Evolutionary conservation across 2,329 filamentous ascomycete genomes (phyloP).

Genomic region (Fusarium verticillioides): DNA sequence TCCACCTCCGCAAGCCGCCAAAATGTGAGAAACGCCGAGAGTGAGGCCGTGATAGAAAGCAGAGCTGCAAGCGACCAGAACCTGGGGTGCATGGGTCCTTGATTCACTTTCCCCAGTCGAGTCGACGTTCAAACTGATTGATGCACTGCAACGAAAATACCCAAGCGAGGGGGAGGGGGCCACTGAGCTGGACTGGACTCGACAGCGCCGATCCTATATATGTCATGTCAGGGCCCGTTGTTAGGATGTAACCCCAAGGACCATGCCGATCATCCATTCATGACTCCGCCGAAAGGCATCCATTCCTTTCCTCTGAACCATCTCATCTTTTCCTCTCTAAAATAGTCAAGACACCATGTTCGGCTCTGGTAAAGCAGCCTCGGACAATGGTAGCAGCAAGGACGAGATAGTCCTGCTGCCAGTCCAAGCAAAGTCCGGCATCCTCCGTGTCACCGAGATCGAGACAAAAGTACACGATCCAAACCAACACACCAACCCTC

Average conservation of each 20-base stretch:
- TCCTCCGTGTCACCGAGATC: slow-evolving; percentile 32
- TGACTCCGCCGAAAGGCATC: slow-evolving; percentile 32
- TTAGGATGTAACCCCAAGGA: slow-evolving; percentile 17
- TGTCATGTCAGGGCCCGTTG: not conserved
- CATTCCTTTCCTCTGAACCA: slow-evolving; percentile 19
- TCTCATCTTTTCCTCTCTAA: not conserved
- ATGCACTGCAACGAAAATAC: not conserved
- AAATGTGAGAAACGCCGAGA: slow-evolving; percentile 25
- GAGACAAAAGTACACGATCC: slow-evolving; percentile 30
- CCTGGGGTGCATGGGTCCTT: slow-evolving; percentile 37
- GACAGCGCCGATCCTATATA: slow-evolving; percentile 25
- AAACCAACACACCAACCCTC: slow-evolving; percentile 2
- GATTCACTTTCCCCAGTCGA: slow-evolving; percentile 17
- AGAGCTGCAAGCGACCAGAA: slow-evolving; percentile 18
- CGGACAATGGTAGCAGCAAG: slow-evolving; percentile 34
- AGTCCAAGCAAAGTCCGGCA: slow-evolving; percentile 21
- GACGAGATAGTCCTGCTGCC: slow-evolving; percentile 36
- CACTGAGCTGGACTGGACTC: not conserved
- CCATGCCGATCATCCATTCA: slow-evolving; percentile 21
- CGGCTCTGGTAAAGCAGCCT: slow-evolving; percentile 22
- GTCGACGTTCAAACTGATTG: not conserved
- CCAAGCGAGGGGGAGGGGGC: slow-evolving; percentile 1
- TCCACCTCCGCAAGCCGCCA: slow-evolving; percentile 27
- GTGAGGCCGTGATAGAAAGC: slow-evolving; percentile 28
- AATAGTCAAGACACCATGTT: slow-evolving; percentile 19